Conservation (phyloP, 257 asterid genomes). For the Verbascum thapsus region DNA sequence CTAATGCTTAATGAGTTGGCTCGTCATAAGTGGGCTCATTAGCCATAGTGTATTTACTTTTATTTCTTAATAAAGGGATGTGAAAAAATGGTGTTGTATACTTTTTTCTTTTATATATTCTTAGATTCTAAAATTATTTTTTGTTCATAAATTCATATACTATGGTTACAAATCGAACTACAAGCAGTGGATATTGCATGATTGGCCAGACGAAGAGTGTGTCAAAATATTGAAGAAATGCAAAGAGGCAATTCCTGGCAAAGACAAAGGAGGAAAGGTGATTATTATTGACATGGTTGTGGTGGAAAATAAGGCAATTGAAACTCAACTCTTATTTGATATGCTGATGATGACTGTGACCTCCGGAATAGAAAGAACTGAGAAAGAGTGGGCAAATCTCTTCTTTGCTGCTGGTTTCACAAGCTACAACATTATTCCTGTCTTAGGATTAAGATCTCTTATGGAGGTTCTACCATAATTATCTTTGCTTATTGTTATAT, state of each 20-base stretch:
- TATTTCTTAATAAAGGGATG: too few species aligned
- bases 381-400: constrained; percentile 37
- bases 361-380: constrained; percentile 36
- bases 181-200: constrained; percentile 44
- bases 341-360: too few species aligned
- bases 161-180: too few species aligned
- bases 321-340: constrained; percentile 27
- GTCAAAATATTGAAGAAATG: constrained; percentile 40
- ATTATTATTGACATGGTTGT: constrained; percentile 39
- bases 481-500: too few species aligned
- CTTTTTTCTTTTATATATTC: too few species aligned
- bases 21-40: too few species aligned
- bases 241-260: constrained; percentile 37
- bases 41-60: too few species aligned
- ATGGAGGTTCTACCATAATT: constrained; percentile 37
- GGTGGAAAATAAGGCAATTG: constrained; percentile 16
- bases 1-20: too few species aligned
- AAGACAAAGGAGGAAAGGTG: constrained; percentile 33
- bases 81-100: too few species aligned
- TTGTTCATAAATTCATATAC: too few species aligned
- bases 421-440: constrained; percentile 31
- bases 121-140: too few species aligned
- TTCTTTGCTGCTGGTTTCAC: constrained; percentile 36
- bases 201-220: constrained; percentile 38
- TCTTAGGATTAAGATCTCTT: constrained; percentile 35